A percentile compares a stretch with the other conserved stretches of the same genome.
Evolutionary conservation across 768 basidiomycete species (phyloP).

Genomic region (Kondoa subrosea): DNA sequence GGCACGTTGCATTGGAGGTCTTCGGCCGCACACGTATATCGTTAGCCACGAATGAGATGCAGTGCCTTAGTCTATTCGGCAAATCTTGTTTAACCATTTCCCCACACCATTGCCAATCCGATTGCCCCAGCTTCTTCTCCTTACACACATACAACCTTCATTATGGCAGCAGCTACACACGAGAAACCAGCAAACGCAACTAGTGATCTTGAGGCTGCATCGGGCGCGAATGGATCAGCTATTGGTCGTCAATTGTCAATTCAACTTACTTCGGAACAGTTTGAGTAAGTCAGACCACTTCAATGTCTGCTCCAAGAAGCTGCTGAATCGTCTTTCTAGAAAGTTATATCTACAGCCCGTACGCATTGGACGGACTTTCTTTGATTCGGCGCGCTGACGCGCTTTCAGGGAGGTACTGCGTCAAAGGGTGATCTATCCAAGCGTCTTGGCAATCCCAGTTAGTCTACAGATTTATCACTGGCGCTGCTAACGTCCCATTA

Average conservation of each 20-base stretch:
- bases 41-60: too few species aligned
- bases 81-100: too few species aligned
- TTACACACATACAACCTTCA: not conserved
- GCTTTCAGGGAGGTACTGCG: constrained; percentile 26
- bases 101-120: too few species aligned
- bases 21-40: too few species aligned
- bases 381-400: constrained; percentile 2
- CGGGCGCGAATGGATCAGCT: too few species aligned
- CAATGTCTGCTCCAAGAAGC: not conserved
- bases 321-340: not conserved
- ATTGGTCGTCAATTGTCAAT: not conserved
- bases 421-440: constrained; percentile 27
- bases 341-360: not conserved
- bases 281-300: too few species aligned
- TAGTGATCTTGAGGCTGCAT: not conserved
- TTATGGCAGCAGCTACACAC: not conserved
- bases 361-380: not conserved
- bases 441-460: constrained; percentile 26
- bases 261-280: not conserved
- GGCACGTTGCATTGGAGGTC: too few species aligned
- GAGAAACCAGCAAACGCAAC: not conserved
- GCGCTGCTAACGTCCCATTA: not conserved
- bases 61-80: too few species aligned
- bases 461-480: not conserved
- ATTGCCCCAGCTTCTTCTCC: not conserved